Conservation (phyloP, 139 green algal species). For the Nannochloris sp. region DNA sequence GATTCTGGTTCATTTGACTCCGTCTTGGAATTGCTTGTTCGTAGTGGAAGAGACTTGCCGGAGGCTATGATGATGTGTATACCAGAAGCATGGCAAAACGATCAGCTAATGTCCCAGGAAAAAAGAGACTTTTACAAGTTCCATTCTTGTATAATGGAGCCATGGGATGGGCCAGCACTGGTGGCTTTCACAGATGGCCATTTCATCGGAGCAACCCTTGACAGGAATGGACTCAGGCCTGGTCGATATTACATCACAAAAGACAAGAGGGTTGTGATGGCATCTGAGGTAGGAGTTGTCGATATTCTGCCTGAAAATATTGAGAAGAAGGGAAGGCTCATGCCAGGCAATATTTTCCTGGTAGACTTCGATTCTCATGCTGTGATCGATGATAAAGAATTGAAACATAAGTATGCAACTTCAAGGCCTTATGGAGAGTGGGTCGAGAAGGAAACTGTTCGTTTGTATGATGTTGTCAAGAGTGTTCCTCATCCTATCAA, state of each 20-base stretch:
- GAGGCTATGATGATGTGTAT: conserved; percentile 97
- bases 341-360: conserved; percentile 94
- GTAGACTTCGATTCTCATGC: conserved; percentile 86
- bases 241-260: conserved; percentile 93
- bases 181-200: conserved; percentile 88
- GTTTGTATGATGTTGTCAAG: conserved; percentile 46
- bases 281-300: conserved; percentile 81
- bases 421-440: conserved; percentile 76
- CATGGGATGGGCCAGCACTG: conserved; percentile 91
- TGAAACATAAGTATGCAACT: conserved; percentile 61
- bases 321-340: conserved; percentile 81
- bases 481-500: conserved; percentile 18
- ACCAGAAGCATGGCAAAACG: conserved; percentile 91
- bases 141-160: conserved; percentile 88
- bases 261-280: conserved; percentile 53
- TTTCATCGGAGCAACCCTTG: conserved; percentile 88
- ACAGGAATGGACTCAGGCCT: conserved; percentile 92
- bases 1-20: conserved; percentile 83
- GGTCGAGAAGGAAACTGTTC: conserved; percentile 62
- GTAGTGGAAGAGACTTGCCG: conserved; percentile 66
- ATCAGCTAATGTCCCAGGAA: conserved; percentile 62
- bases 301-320: conserved; percentile 76
- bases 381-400: conserved; percentile 66
- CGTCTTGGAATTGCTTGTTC: conserved; percentile 83
- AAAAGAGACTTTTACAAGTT: conserved; percentile 89